Base-by-base conservation (phyloP, 2,329 filamentous ascomycete species). In the Colletotrichum sp. region DNA sequence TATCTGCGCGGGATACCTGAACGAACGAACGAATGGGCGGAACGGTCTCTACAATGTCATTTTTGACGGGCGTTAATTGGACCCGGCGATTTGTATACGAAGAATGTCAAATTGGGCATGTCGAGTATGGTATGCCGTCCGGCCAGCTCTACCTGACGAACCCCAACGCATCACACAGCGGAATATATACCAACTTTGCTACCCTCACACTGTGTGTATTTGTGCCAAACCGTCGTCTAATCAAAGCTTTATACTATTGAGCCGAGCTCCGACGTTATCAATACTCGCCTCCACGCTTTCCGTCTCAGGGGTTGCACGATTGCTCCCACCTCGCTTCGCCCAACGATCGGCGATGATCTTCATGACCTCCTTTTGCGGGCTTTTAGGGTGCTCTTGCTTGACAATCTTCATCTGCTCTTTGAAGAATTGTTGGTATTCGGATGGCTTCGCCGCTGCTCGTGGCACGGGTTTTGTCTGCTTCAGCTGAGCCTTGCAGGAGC, bases 401-500 rank as follows among this genome's bases (percentile, higher is more conserved):
- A 95, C 86, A 36, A 86, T 83, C 70, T 86, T 88, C 88, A 95
- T 95, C 80, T 96, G 90, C 80, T 90, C 88, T 85, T 93, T 94
- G 77, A 96, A 86, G 73, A 91, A 91, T 5, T 78, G 72, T 78
- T 90, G 89, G 55, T 90, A 91, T 21, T 85, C 85, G 26, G 84
- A 88, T 66, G 82, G 81, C 76, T 81, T 82, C 68, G 75, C 77
- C 52, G 38, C 79, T 70, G 68, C 79, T 57, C 94, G 88, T 1
- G 96, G 96, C 52, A 90, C 90, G 0, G 96, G 96, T 83, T 95
- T 96, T 10, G 93, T 93, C 88, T 99, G 97, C 79, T 92, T 87
- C 78, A 99, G 84, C 67, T 84, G 83, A 6, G 90, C 88, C 81
- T 92, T 94, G 83, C 96, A 99, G n/a, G 83, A 86, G 3, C 95